A percentile compares a stretch with the other conserved stretches of the same genome.
These are phyloP conservation scores for Ceratocystis smalleyi DNA, from an alignment of 2,329 filamentous ascomycete genomes.

Conservation along the genomic window DNA sequence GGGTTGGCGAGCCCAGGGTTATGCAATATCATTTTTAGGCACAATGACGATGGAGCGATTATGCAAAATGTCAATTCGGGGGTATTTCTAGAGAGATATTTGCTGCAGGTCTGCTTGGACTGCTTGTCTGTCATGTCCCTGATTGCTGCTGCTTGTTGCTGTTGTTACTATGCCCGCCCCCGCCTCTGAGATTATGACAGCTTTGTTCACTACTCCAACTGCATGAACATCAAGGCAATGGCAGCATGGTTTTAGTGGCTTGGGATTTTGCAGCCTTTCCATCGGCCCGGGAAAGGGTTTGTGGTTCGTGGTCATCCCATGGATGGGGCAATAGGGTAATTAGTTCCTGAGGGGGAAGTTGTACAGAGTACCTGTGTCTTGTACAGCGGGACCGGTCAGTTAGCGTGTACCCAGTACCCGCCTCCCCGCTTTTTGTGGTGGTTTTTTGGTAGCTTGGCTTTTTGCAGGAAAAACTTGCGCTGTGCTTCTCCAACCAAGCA, in stretches of 20 bases:
- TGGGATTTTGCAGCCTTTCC: not conserved
- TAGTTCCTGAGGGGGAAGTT: not conserved
- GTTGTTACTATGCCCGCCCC: not conserved
- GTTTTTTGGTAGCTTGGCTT: not conserved
- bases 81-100: not conserved
- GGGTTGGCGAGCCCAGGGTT: not conserved
- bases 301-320: not conserved
- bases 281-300: not conserved
- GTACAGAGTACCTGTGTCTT: not conserved
- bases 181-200: not conserved
- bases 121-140: not conserved
- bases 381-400: too few species aligned
- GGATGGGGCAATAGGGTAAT: not conserved
- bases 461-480: not conserved
- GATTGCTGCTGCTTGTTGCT: not conserved
- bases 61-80: too few species aligned
- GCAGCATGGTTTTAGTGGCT: not conserved
- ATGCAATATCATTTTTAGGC: not conserved
- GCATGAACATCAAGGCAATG: not conserved
- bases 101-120: not conserved
- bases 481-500: not conserved
- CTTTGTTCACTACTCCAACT: not conserved
- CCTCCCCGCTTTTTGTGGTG: not conserved
- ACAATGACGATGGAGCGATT: not conserved
- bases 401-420: not conserved